These are phyloP conservation scores for Paspalum vaginatum DNA, from an alignment of 176 grass and related monocot species.

Conservation along the genomic window DNA sequence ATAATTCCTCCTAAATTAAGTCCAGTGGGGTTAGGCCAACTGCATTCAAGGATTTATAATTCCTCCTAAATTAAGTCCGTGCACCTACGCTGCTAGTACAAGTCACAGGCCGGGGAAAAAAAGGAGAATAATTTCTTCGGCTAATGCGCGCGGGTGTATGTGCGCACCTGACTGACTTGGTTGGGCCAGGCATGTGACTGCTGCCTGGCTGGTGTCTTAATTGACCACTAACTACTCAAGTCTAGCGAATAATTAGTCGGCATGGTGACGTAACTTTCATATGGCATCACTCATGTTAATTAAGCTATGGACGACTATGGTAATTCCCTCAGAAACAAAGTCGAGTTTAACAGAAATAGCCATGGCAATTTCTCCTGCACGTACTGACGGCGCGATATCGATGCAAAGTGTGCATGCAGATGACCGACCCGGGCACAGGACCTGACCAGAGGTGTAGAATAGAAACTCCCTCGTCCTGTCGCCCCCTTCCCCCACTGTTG, in stretches of 20 bases:
- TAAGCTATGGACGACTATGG: too few species aligned
- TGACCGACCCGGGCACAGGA: constrained; percentile 20
- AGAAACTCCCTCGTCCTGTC: neutral
- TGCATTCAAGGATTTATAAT: too few species aligned
- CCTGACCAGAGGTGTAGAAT: neutral
- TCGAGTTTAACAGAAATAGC: neutral
- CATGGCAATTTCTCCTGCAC: constrained; percentile 1
- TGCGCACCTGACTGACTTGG: constrained; percentile 23
- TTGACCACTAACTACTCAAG: constrained; percentile 12
- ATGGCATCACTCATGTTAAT: too few species aligned
- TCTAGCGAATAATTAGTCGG: neutral
- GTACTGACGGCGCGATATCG: neutral
- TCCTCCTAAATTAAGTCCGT: too few species aligned
- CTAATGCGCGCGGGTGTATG: neutral
- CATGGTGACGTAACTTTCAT: neutral
- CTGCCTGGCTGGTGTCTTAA: neutral
- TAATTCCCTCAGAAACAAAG: neutral
- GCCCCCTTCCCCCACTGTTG: neutral
- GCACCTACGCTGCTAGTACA: neutral
- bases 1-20: too few species aligned
- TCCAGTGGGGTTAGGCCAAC: too few species aligned
- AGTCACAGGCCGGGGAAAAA: neutral
- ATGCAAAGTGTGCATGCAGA: constrained; percentile 17
- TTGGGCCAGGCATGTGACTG: neutral
- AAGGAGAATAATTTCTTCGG: neutral